Evolutionary conservation across 495 filamentous ascomycete genomes (phyloP), one percentile per base, ranked within the genome.

Genomic region (Aspergillus hancockii): DNA sequence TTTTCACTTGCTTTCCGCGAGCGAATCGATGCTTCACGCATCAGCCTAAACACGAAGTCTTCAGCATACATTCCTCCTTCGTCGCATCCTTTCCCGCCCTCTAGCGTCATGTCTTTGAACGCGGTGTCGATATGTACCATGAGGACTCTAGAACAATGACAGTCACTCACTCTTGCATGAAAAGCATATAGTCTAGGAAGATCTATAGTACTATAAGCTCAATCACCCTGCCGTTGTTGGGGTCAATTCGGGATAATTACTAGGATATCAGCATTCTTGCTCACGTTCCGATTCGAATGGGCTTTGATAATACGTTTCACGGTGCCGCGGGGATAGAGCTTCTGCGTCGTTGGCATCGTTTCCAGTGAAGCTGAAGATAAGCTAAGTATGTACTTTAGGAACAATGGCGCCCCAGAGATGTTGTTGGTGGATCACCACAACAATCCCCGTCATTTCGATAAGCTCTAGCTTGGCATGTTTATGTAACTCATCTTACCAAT

Each of bases 291-390:
- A 53, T 90, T 88, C 5, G 90, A 88, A 71, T 96, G 91, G 30
- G 92, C 92, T 77, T 95, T 96, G 61, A 96, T 82, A 34, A 93
- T 93, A 61, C 90, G 89, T 73, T 90, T 93, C 57, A 96, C 81
- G 0, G 90, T 92, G 4, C 84, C 86, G 38, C 92, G 87, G 3
- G 93, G 93, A 60, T 96, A 96, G 21, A 90, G 83, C 68, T 90
- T 92, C 67, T 90, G 75, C 8, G 72, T 72, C n/a, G 68, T 71
- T 36, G 66, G 73, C 77, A 80, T 80, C 43, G 25, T 40, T 13
- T 19, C 16, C 28, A 32, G 31, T 45, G 23, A 50, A 32, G 53
- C 1, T 10, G 31, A 46, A 49, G 30, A 8, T 28, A 62, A 14
- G 43, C 12, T 19, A 21, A 32, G 47, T 31, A 19, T 22, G 49